phyloP scores from a whole-genome alignment of 2,329 filamentous ascomycete genomes.

The Metarhizium sp. region DNA sequence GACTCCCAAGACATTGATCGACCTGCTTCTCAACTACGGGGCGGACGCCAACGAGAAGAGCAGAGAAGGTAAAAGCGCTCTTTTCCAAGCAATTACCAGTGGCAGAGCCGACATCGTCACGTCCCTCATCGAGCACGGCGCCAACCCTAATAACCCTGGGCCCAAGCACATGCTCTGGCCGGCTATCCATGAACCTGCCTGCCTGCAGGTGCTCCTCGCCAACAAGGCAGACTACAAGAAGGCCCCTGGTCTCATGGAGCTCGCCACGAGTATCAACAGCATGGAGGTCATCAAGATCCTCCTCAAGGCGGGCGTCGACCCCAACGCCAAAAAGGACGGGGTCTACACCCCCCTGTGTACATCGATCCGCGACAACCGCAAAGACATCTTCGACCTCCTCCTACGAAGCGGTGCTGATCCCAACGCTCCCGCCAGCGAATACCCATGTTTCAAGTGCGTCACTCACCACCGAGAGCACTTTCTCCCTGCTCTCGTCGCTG shows the following conservation, averaged over 20 bases:
- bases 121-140: conserved; percentile 42
- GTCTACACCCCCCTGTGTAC: conserved; percentile 61
- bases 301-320: conserved; percentile 48
- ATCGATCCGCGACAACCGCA: conserved; percentile 55
- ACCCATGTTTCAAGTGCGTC: conserved; percentile 59
- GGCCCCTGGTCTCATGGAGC: conserved; percentile 53
- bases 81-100: conserved; percentile 52
- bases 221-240: conserved; percentile 53
- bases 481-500: conserved; percentile 48
- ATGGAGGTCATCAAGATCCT: conserved; percentile 50
- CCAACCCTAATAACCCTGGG: conserved; percentile 58
- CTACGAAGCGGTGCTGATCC: conserved; percentile 49
- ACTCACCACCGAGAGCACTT: conserved; percentile 55
- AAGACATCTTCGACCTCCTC: conserved; percentile 52
- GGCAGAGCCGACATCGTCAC: conserved; percentile 48
- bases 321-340: conserved; percentile 54
- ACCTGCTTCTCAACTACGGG: conserved; percentile 51
- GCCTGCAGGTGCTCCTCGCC: conserved; percentile 47
- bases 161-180: conserved; percentile 63
- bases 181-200: conserved; percentile 47
- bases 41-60: conserved; percentile 50
- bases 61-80: conserved; percentile 49
- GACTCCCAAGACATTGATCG: conserved; percentile 42
- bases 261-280: conserved; percentile 54
- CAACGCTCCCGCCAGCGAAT: conserved; percentile 53